These are phyloP conservation scores for Exophiala dermatitidis DNA, from an alignment of 2,329 filamentous ascomycete genomes.

Conservation along the genomic window DNA sequence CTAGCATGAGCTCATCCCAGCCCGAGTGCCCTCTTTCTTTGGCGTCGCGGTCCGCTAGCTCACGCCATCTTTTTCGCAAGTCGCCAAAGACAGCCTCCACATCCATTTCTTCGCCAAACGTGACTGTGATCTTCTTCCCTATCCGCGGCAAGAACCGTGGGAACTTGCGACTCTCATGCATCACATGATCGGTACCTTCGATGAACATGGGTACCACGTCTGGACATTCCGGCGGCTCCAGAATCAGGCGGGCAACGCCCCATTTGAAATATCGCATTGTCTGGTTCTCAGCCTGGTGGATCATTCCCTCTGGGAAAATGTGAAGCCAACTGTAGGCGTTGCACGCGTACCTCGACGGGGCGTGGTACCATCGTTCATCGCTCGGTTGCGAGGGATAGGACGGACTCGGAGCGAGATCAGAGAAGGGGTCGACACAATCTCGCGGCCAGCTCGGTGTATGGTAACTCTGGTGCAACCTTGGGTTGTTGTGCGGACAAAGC, in stretches of 20 bases:
- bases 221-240: constrained; percentile 80
- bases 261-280: constrained; percentile 97
- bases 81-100: constrained; percentile 69
- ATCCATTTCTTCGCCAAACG: constrained; percentile 73
- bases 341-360: constrained; percentile 63
- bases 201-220: constrained; percentile 92
- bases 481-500: constrained; percentile 13
- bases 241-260: constrained; percentile 83
- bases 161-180: constrained; percentile 74
- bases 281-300: constrained; percentile 66
- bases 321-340: constrained; percentile 81
- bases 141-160: constrained; percentile 74
- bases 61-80: constrained; percentile 65
- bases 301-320: constrained; percentile 90
- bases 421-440: constrained; percentile 43
- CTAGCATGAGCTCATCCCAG: constrained; percentile 35
- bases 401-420: constrained; percentile 37
- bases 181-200: constrained; percentile 78
- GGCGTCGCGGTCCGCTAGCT: constrained; percentile 40
- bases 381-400: constrained; percentile 48
- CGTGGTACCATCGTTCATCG: constrained; percentile 57
- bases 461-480: constrained; percentile 15
- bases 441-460: constrained; percentile 48
- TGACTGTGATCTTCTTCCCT: constrained; percentile 62
- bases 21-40: constrained; percentile 13